Conservation (phyloP, 2,329 filamentous ascomycete genomes). For the Ceratocystis harringtonii region DNA sequence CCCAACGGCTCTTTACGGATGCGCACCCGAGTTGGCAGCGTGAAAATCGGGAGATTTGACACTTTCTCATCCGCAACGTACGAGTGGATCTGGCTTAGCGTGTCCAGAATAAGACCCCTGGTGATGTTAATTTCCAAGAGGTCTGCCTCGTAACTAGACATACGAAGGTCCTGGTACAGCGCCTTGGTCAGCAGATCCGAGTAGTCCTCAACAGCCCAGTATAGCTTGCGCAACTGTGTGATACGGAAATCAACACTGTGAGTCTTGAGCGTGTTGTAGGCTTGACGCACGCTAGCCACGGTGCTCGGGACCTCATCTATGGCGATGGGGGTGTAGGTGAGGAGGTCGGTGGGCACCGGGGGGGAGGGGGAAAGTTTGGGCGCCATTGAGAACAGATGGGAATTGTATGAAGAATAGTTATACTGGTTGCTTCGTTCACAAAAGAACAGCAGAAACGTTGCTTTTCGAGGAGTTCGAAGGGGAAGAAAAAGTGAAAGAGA, state of each 20-base stretch:
- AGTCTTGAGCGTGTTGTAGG: slow-evolving; percentile 69
- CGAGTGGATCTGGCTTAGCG: slow-evolving; percentile 60
- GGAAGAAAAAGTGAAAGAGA: background rate
- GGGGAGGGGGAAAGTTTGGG: background rate
- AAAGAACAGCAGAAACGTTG: background rate
- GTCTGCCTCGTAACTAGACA: slow-evolving; percentile 58
- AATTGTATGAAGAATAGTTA: background rate
- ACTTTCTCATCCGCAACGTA: slow-evolving; percentile 74
- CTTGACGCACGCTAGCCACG: slow-evolving; percentile 45
- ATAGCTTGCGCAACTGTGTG: slow-evolving; percentile 79
- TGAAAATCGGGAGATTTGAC: slow-evolving; percentile 37
- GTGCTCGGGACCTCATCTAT: slow-evolving; percentile 38
- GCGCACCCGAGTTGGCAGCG: slow-evolving; percentile 52
- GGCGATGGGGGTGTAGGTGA: slow-evolving; percentile 18
- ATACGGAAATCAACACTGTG: slow-evolving; percentile 69
- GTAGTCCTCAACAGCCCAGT: slow-evolving; percentile 81
- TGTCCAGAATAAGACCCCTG: slow-evolving; percentile 66
- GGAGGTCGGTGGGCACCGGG: slow-evolving; percentile 23
- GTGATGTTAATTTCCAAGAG: slow-evolving; percentile 64
- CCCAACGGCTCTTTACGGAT: slow-evolving; percentile 82
- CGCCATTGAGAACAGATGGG: background rate
- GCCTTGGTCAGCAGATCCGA: slow-evolving; percentile 58
- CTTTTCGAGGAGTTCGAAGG: background rate
- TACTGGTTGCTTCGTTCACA: background rate
- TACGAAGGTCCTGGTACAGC: slow-evolving; percentile 61